Base-by-base conservation (phyloP, 2,329 filamentous ascomycete species). In the Biscogniauxia mediterranea region DNA sequence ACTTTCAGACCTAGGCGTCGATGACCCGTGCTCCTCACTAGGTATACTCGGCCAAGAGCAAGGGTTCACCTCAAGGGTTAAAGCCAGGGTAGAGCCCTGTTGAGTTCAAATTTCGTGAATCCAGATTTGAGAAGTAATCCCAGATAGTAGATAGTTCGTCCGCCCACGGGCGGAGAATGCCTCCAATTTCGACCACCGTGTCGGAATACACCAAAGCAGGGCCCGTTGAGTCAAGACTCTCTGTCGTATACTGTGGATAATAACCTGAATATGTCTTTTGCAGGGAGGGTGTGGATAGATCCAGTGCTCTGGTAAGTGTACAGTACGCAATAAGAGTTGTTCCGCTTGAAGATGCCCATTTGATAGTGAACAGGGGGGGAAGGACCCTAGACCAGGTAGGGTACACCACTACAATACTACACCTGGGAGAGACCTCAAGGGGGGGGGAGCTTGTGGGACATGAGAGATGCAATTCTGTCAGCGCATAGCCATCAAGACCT, bases 291-390 rank as follows among this genome's bases (percentile, higher is more conserved):
- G 50, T 66, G 61, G 61, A 61, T 62, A 64, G 64, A 62, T 63
- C 60, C 65, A 61, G 46, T 62, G 52, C 62, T 56, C 54, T 63
- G 57, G 61, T 62, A 62, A 26, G 55, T 54, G 49, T 59, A 64
- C 58, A 66, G 60, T 61, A 68, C 64, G 66, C 65, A 67, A 68
- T 66, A 65, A 64, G 61, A 59, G 66, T 65, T 67, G 58, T 66
- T 66, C 65, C 65, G 63, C 57, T 58, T 61, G 64, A 60, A 53
- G 58, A 62, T 64, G 61, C 62, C 64, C 55, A 61, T 61, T 59
- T 64, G 66, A 32, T 53, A 13, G 50, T n/a, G 51, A 63, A 59
- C 66, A 68, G 63, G 65, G 64, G 62, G 32, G 28, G 28, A 6
- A 13, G 28, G 28, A 32, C 63, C 66, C 60, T 60, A 55, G 57